Percentiles rank a stretch among this genome's conserved stretches.
phyloP scores from a whole-genome alignment of 2,329 filamentous ascomycete species.

The Tolypocladium tundrense region DNA sequence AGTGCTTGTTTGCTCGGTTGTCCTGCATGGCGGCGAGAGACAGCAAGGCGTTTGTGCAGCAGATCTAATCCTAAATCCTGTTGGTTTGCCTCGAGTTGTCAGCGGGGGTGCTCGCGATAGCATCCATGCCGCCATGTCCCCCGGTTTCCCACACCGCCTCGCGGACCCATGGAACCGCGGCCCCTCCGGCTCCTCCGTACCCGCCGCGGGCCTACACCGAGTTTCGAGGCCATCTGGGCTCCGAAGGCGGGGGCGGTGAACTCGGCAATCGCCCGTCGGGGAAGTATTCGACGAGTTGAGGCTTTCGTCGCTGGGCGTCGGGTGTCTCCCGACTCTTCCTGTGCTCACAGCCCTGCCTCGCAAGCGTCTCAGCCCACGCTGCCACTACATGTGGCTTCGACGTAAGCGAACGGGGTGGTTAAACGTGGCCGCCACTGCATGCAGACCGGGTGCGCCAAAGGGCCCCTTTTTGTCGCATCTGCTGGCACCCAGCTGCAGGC shows the following conservation, averaged over 20 bases:
- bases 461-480: neutral
- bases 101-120: neutral
- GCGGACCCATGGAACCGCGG: too few species aligned
- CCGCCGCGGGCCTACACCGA: neutral
- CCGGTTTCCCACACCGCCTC: neutral
- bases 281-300: neutral
- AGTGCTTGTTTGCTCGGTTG: neutral
- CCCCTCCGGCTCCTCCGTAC: neutral
- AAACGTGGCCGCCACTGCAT: neutral
- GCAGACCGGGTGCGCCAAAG: neutral
- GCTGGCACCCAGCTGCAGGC: neutral
- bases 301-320: neutral
- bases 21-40: neutral
- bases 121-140: neutral
- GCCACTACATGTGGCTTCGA: neutral
- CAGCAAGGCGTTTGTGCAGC: neutral
- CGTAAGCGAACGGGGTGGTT: neutral
- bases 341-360: neutral
- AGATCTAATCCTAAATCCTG: neutral
- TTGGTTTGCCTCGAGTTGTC: neutral
- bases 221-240: neutral
- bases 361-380: neutral
- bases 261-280: neutral
- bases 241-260: neutral
- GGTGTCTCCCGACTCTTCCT: neutral